phyloP scores from a whole-genome alignment of 805 yeast species.

The Yamadazyma ubonensis region DNA sequence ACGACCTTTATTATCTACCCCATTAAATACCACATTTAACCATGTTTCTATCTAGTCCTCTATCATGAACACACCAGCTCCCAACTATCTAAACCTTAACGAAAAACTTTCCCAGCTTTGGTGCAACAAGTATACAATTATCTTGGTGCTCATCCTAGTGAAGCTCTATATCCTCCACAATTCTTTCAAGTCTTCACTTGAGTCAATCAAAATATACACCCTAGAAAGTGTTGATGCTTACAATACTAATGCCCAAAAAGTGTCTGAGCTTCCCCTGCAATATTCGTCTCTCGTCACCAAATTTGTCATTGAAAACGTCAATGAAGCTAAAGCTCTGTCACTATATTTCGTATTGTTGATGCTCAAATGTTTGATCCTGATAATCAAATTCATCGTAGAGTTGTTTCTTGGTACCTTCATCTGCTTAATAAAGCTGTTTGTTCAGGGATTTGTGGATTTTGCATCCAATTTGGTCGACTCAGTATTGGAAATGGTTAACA shows the following conservation, averaged over 20 bases:
- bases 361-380: conserved; percentile 34
- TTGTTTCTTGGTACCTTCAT: conserved; percentile 82
- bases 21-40: background rate
- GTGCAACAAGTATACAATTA: conserved; percentile 63
- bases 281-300: conserved; percentile 9
- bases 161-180: conserved; percentile 59
- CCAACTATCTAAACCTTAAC: conserved; percentile 16
- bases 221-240: conserved; percentile 4
- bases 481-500: conserved; percentile 56
- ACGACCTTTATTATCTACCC: background rate
- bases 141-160: conserved; percentile 52
- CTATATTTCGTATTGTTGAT: conserved; percentile 9
- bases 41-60: background rate
- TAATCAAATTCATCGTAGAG: conserved; percentile 66
- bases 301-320: conserved; percentile 7
- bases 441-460: conserved; percentile 68
- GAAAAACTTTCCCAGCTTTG: conserved; percentile 57
- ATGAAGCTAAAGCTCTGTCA: conserved; percentile 8
- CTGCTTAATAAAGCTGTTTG: conserved; percentile 72
- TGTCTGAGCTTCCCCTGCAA: conserved; percentile 9
- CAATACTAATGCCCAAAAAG: conserved; percentile 2
- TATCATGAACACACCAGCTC: no score
- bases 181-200: conserved; percentile 26
- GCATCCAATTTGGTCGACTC: conserved; percentile 74
- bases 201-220: conserved; percentile 3